Base-by-base conservation (phyloP, 345 rosid genomes). In the Nasturtium officinale region DNA sequence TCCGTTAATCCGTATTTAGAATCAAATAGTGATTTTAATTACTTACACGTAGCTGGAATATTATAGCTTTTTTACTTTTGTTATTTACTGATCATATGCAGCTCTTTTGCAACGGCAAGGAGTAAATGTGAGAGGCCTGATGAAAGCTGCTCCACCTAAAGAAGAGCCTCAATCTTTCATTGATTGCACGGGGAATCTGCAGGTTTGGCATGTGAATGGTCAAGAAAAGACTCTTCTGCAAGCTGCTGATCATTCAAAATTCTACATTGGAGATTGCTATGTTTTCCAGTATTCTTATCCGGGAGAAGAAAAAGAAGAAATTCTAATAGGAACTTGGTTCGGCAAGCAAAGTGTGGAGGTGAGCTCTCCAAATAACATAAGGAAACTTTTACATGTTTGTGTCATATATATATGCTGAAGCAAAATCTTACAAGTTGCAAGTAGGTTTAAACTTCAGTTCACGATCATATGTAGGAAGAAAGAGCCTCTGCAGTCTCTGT, bases 291-390 rank as follows among this genome's bases (percentile, higher is more conserved):
- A 95, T 86, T 80, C 98, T 15, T 95, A 87, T 78, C 86, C 99
- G 0, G 99, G 97, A 78, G 99, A 95, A 72, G 96, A 90, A 25
- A 89, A 79, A 68, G 99, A 95, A 75, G 99, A 95, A 71, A 74
- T 79, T 77, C 92, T 95, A 38, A 79, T 91, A 57, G 98, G 99
- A 76, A 90, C 96, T 29, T 95, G 98, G 98, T 82, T 95, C 25
- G 99, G 99, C 62, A 87, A 87, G 87, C 84, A 82, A 77, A 89
- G 99, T 60, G 84, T 87, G 57, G 97, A 92, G 96, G 99, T 95
- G 37, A 79, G 57, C 79, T 69, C 60, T 47, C 40, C 29, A 15
- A 61, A 61, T 42, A 42, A 42, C 52, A 61, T n/a, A 61, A 25
- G 37, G 28, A 20, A 32, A 33, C 18, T 65, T 43, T 30, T 32